Evolutionary conservation across 208 protist species (phyloP).

Genomic region (Zelonia costaricensis): DNA sequence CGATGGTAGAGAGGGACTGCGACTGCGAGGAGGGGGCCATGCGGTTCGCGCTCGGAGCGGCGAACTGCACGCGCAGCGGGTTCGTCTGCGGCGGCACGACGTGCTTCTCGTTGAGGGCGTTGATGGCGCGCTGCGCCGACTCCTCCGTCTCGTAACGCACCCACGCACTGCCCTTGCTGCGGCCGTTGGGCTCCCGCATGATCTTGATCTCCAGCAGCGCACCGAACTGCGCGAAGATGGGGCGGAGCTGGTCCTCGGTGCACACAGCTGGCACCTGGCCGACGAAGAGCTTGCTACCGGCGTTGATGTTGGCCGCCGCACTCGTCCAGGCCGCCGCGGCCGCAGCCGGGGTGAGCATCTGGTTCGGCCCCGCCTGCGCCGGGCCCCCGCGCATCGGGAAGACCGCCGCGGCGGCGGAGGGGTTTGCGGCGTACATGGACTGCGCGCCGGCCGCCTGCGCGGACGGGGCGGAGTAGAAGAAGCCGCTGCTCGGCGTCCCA

Average conservation of each 20-base stretch:
- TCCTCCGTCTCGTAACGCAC: conserved; percentile 76
- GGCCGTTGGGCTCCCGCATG: conserved; percentile 77
- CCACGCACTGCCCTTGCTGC: conserved; percentile 82
- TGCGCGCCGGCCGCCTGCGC: conserved; percentile 10
- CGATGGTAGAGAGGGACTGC: conserved; percentile 16
- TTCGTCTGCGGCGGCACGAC: conserved; percentile 87
- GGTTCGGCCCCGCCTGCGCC: conserved; percentile 1
- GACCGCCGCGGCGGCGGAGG: conserved; percentile 8
- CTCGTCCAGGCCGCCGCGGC: conserved; percentile 19
- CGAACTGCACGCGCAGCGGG: conserved; percentile 76
- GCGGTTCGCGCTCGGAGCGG: conserved; percentile 37
- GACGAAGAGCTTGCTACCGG: conserved; percentile 85
- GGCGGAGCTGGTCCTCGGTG: conserved; percentile 78
- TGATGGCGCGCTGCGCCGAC: conserved; percentile 64
- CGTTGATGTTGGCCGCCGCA: conserved; percentile 39
- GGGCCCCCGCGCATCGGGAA: conserved; percentile 24
- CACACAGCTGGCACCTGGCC: conserved; percentile 86
- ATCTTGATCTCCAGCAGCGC: conserved; percentile 79
- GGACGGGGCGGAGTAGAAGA: conserved; percentile 19
- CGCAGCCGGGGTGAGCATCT: conserved; percentile 16
- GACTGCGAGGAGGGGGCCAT: conserved; percentile 13
- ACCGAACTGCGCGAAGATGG: conserved; percentile 74
- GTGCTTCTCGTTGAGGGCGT: conserved; percentile 72
- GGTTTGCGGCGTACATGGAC: conserved; percentile 24
- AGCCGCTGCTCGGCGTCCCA: conserved; percentile 5